Base-by-base conservation (phyloP, 1,284 basidiomycete species). In the Apiotrichum veenhuisii region DNA sequence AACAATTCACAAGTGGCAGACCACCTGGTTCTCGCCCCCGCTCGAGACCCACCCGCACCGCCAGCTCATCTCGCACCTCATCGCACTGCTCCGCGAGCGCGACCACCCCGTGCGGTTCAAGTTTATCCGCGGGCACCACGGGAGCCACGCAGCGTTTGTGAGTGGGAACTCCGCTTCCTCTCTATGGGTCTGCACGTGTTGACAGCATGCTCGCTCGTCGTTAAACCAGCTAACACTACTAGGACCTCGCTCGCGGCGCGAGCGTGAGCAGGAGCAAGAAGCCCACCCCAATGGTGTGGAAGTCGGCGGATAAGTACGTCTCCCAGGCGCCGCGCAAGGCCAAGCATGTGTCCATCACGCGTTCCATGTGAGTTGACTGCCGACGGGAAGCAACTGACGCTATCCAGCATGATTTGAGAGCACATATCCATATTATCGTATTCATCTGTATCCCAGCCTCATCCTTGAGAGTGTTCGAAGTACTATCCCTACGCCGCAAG, bases 81-180 rank as follows among this genome's bases (percentile, higher is more conserved):
- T 46, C 18, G 44, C 30, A 7, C 44, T 46, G 9, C 44, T 46
- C n/a, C 44, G 44, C 30, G 44, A 46, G 44, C 44, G 44, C 27
- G 27, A 46, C 11, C 26, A 34, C 15, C 44, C 44, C 1, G 44
- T 46, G 5, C 44, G 44, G 11, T 46, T 46, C 44, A 46, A 46
- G 44, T 46, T 27, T 18, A 46, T 46, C n/a, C 44, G 44, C 30
- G 44, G 44, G 5, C 44, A 46, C 30, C 27, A 30, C 18, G 44
- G 44, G 2, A 33, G 25, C 9, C 15, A 26, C 30, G 30, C 30
- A 5, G 44, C 44, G 3, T 45, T 30, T 30, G 43, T 45, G 17
- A 45, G 43, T 30, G 7, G 20, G 15, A 5, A 9, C 25, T n/a
- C 26, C 25, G n/a, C n/a, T n/a, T n/a, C n/a, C n/a, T n/a, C n/a